Base-by-base conservation (phyloP, 371 early-diverging fungal species). In the Saksenaea vasiformis region DNA sequence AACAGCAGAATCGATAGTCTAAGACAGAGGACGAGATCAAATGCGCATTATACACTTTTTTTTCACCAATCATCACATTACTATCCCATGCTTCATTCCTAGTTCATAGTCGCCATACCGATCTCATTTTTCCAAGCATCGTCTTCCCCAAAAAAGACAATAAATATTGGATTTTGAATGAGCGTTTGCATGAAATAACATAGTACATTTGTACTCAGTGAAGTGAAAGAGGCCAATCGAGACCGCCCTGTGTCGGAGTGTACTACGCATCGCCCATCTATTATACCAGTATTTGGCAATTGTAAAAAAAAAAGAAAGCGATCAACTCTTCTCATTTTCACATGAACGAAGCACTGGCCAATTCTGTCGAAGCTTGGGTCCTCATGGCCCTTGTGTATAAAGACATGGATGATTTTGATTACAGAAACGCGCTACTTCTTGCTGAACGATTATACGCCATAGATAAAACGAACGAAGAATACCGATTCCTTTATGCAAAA, bases 371-470 rank as follows among this genome's bases (percentile, higher is more conserved):
- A 39, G 67, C 77, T 1, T 78, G 74, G 71, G 62, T 73, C 24
- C 59, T 80, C 0, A 68, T 78, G 73, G 64, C 79, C 5, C 61
- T 71, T 15, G 64, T 72, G 24, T 71, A 80, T 63, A 69, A 79
- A 55, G 77, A 80, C 56, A 39, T 85, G 19, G 85, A 85, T 43
- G 77, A 83, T 58, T 58, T 71, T 4, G 72, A 82, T 14, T 75
- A 74, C 31, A 55, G 54, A 2, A 80, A 82, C 44, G 85, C 82
- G 3, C 61, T 78, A 5, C 53, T 78, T 26, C 61, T 85, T 17
- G 69, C 83, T 11, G 85, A 85, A 58, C 72, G 85, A 39, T 65
- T 85, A 0, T 74, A 71, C 38, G 80, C 82, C 13, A 67, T 78
- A n/a, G 78, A 85, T 51, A 67, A 65, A 10, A 54, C 39, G 1